Percentiles rank a stretch among this genome's conserved stretches.
phyloP scores from a whole-genome alignment of 2,329 filamentous ascomycete species.

The Exophiala mesophila region DNA sequence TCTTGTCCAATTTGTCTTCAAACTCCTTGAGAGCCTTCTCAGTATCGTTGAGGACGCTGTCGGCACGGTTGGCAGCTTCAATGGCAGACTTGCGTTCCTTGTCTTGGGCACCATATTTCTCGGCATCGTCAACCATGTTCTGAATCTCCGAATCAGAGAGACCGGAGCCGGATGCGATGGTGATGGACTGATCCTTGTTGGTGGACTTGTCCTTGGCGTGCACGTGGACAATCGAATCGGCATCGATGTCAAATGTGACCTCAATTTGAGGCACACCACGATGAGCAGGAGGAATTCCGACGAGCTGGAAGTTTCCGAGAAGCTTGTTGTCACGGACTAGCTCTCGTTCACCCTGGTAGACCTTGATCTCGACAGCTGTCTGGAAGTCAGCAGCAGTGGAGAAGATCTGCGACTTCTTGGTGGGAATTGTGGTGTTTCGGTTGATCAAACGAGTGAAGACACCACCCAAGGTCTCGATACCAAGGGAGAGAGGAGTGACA shows the following conservation, averaged over 20 bases:
- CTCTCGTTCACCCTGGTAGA: slow-evolving; percentile 99
- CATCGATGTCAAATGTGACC: slow-evolving; percentile 98
- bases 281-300: slow-evolving; percentile 92
- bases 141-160: slow-evolving; percentile 92
- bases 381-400: slow-evolving; percentile 97
- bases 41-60: slow-evolving; percentile 93
- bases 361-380: slow-evolving; percentile 98
- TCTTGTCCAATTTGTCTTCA: slow-evolving; percentile 92
- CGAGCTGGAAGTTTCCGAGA: slow-evolving; percentile 98
- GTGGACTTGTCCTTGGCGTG: slow-evolving; percentile 99
- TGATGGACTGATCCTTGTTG: slow-evolving; percentile 99
- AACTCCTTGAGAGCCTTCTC: slow-evolving; percentile 98
- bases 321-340: slow-evolving; percentile 98
- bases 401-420: slow-evolving; percentile 99
- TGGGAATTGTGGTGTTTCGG: slow-evolving; percentile 98
- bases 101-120: slow-evolving; percentile 90
- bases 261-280: slow-evolving; percentile 94
- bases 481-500: slow-evolving; percentile 90
- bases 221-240: slow-evolving; percentile 95
- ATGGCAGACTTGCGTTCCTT: slow-evolving; percentile 96
- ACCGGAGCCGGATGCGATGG: slow-evolving; percentile 95
- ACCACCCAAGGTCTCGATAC: slow-evolving; percentile 97
- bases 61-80: slow-evolving; percentile 94
- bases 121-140: slow-evolving; percentile 95
- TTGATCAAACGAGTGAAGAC: slow-evolving; percentile 98